Evolutionary conservation across 148 eudicot species (phyloP), one percentile per base, ranked within the genome.

Genomic region (Camellia lanceoleosa): DNA sequence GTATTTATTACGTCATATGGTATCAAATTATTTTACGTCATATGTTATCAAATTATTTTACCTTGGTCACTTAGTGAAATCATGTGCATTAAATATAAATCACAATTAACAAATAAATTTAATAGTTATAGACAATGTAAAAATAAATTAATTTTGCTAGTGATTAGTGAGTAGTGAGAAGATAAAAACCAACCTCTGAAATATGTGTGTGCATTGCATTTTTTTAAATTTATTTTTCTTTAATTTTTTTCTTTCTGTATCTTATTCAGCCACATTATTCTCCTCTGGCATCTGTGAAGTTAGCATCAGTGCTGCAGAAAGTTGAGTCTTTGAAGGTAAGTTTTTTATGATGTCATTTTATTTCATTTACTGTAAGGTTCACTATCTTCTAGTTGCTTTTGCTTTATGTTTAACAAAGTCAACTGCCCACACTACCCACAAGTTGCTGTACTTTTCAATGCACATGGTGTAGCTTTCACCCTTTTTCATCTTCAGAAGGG

Each of bases 271-370:
- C 86, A 74, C 81, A 82, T 74, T 78, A 82, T 90, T 88, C 87
- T 80, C 99, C 99, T 77, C 77, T 96, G 79, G 61, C 85, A 72
- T 89, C 92, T 8, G 79, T 93, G 76, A 96, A 89, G 77, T 75
- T 96, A 68, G 86, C 92, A 18, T 85, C 65, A 1, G 65, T 88
- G 81, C 91, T 96, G 85, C 92, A 91, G 85, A 88, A 90, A 88
- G 91, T 93, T 75, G 83, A 80, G 78, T 76, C 92, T 81, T 80
- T 96, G 74, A 96, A 96, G 99, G 99, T 96, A 87, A 81, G 18
- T 14, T 81, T 19, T 9, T 65, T 20, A 13, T 80, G 63, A 41
- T 78, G 49, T 18, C 60, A 65, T 18, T 10, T 76, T 76, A 19
- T 61, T 76, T 62, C 58, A 62, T 62, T 61, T 47, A 13, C 68